Evolutionary conservation across 163 green algal genomes (phyloP).

Genomic region (Chlorella variabilis): DNA sequence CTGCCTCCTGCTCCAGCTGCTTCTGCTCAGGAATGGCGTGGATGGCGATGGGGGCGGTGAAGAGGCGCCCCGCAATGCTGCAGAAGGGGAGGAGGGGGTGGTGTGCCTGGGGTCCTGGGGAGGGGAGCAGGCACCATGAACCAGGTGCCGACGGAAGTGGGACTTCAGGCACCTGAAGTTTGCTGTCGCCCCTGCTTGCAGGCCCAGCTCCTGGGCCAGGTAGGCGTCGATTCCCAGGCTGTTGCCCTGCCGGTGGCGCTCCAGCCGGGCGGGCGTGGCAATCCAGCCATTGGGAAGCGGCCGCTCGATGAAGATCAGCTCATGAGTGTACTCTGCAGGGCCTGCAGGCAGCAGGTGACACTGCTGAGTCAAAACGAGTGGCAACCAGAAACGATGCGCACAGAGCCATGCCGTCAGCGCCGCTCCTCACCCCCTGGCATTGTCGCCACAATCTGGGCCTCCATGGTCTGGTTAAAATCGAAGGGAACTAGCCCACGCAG

Average conservation of each 20-base stretch:
- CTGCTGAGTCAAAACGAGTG: no score
- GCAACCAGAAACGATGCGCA: neutral
- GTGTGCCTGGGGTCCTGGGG: no score
- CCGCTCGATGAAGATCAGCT: neutral
- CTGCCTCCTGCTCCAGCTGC: no score
- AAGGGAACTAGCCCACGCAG: neutral
- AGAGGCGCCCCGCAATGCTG: slow-evolving; percentile 1
- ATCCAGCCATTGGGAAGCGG: neutral
- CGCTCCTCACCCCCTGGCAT: neutral
- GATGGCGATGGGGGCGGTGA: neutral
- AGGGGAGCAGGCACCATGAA: neutral
- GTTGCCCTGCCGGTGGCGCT: neutral
- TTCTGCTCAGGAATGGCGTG: no score
- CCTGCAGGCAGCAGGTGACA: neutral
- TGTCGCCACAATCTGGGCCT: neutral
- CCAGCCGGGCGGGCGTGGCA: neutral
- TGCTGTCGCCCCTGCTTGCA: neutral
- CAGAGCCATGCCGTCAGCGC: neutral
- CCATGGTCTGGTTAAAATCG: neutral
- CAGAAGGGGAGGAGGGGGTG: neutral
- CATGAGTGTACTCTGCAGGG: neutral
- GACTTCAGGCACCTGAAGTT: neutral
- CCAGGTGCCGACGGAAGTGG: neutral
- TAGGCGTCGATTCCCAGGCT: neutral
- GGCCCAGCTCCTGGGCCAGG: neutral